phyloP scores from a whole-genome alignment of 2,329 filamentous ascomycete species.

The Scolecobasidium constrictum region DNA sequence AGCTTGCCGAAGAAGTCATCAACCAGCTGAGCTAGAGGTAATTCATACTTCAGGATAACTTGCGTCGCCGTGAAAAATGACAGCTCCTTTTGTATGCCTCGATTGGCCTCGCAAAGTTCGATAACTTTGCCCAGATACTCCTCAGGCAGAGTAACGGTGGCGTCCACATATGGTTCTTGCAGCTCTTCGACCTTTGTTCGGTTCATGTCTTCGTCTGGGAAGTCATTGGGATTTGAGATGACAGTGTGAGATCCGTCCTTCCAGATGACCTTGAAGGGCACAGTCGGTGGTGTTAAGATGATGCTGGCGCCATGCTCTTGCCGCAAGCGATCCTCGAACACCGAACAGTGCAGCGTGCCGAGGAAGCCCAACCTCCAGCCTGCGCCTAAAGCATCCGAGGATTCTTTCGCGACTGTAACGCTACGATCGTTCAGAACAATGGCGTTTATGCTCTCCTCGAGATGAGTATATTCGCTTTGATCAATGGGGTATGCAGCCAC shows the following conservation, averaged over 20 bases:
- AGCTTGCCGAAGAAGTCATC: conserved; percentile 97
- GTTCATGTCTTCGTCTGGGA: conserved; percentile 60
- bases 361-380: conserved; percentile 92
- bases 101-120: conserved; percentile 82
- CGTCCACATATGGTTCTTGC: conserved; percentile 65
- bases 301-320: conserved; percentile 92
- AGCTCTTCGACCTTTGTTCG: conserved; percentile 48
- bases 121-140: conserved; percentile 93
- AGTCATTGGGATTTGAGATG: conserved; percentile 77
- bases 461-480: conserved; percentile 70
- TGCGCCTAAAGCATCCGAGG: conserved; percentile 83
- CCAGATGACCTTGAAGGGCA: conserved; percentile 80
- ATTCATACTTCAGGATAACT: conserved; percentile 85
- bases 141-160: conserved; percentile 83
- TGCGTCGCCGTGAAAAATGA: conserved; percentile 88
- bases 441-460: conserved; percentile 91
- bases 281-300: conserved; percentile 92
- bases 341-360: conserved; percentile 96
- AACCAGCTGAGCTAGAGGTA: conserved; percentile 81
- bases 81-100: conserved; percentile 76
- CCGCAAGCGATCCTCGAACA: conserved; percentile 88
- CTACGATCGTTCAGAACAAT: conserved; percentile 91
- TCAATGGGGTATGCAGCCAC: conserved; percentile 94
- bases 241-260: conserved; percentile 65
- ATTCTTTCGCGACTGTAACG: conserved; percentile 87